Percentiles rank a stretch among this genome's conserved stretches.
Conservation (phyloP, 148 eudicot species). For the Cornus suecica region DNA sequence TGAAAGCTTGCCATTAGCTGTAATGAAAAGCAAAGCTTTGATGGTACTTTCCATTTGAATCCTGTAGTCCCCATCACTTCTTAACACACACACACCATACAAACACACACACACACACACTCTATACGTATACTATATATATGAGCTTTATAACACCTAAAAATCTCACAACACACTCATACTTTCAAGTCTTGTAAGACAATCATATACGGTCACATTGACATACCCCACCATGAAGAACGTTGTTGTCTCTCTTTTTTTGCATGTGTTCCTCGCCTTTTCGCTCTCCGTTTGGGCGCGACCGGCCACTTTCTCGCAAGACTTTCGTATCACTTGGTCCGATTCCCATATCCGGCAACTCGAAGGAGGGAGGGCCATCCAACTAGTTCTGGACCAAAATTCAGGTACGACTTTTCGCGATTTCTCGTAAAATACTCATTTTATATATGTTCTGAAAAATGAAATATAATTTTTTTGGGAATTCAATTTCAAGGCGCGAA, state of each 20-base stretch:
- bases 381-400: slow-evolving; percentile 66
- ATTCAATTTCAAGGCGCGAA: too few relatives aligned
- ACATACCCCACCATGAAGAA: slow-evolving; percentile 4
- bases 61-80: slow-evolving; percentile 12
- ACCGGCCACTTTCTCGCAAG: slow-evolving; percentile 74
- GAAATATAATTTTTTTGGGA: too few relatives aligned
- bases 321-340: slow-evolving; percentile 67
- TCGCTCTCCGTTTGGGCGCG: slow-evolving; percentile 20
- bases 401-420: slow-evolving; percentile 41
- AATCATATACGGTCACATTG: slow-evolving; percentile 19
- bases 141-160: neutral
- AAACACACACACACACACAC: neutral
- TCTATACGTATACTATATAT: too few relatives aligned
- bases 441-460: too few relatives aligned
- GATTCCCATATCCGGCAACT: slow-evolving; percentile 59
- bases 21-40: slow-evolving; percentile 32
- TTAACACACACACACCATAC: neutral
- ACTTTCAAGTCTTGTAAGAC: neutral
- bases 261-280: slow-evolving; percentile 10
- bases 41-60: slow-evolving; percentile 21
- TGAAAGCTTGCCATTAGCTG: slow-evolving; percentile 67
- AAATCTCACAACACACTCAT: neutral
- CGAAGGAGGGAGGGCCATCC: slow-evolving; percentile 72
- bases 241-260: slow-evolving; percentile 2
- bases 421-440: neutral